phyloP scores from a whole-genome alignment of 129 eudicot species.

The Centrapalus pauciflorus region DNA sequence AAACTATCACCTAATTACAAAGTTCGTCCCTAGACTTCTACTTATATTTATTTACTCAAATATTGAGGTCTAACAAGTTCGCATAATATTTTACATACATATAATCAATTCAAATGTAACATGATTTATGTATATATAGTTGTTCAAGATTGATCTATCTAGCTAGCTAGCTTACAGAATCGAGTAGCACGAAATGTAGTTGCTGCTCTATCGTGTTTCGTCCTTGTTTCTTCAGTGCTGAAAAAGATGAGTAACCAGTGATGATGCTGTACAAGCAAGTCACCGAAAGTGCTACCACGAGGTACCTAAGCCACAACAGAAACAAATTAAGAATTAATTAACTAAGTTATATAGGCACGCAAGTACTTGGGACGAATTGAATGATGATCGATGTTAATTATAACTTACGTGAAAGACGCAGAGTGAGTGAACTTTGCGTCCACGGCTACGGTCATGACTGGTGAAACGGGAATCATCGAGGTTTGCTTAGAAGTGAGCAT shows the following conservation, averaged over 20 bases:
- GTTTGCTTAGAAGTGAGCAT: conserved; percentile 13
- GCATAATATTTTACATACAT: too few relatives aligned
- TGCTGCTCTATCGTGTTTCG: conserved; percentile 16
- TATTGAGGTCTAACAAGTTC: too few relatives aligned
- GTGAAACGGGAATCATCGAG: not conserved
- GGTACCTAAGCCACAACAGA: conserved; percentile 47
- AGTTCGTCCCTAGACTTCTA: too few relatives aligned
- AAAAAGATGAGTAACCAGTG: conserved; percentile 32
- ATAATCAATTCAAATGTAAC: too few relatives aligned
- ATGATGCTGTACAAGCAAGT: conserved; percentile 50
- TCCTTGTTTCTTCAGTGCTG: conserved; percentile 37
- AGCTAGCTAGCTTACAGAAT: conserved; percentile 50
- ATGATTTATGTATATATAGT: too few relatives aligned
- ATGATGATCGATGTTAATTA: not conserved
- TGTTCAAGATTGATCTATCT: too few relatives aligned
- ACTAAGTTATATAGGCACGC: too few relatives aligned
- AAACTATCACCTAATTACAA: too few relatives aligned
- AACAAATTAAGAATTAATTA: not conserved
- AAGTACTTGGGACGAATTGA: too few relatives aligned
- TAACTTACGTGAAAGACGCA: conserved; percentile 16
- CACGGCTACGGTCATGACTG: not conserved
- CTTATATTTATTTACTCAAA: too few relatives aligned
- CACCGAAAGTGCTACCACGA: conserved; percentile 52
- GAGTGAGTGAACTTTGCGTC: conserved; percentile 14
- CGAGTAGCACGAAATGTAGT: conserved; percentile 39